Conservation (phyloP, 2,329 filamentous ascomycete genomes). For the Aspergillus sp. region DNA sequence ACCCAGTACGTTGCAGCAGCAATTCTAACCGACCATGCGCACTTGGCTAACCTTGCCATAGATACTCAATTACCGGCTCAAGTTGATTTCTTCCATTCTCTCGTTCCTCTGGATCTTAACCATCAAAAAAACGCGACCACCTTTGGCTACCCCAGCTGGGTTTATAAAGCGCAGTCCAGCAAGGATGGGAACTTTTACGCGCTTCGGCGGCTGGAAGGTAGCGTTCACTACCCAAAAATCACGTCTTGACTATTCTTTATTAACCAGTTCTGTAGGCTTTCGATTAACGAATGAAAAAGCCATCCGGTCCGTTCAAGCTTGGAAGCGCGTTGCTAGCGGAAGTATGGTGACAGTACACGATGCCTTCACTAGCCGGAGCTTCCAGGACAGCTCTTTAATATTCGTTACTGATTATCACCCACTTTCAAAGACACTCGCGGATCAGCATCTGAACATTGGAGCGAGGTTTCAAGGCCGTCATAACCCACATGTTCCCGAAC, state of each 20-base stretch:
- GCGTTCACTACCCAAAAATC: neutral
- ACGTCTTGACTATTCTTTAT: neutral
- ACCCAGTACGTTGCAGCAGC: constrained; percentile 58
- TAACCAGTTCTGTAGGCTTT: constrained; percentile 57
- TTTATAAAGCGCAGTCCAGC: constrained; percentile 88
- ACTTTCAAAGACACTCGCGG: constrained; percentile 81
- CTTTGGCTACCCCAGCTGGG: constrained; percentile 88
- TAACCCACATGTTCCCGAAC: constrained; percentile 63
- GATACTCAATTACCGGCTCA: constrained; percentile 69
- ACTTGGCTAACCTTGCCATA: constrained; percentile 24
- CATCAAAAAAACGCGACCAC: constrained; percentile 74
- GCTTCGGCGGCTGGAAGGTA: constrained; percentile 79
- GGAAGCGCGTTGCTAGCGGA: constrained; percentile 80
- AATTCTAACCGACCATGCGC: neutral
- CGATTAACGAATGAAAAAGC: constrained; percentile 85
- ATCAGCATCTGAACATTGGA: constrained; percentile 62
- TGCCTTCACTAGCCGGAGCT: constrained; percentile 88
- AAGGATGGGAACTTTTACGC: constrained; percentile 90
- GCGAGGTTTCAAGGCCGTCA: constrained; percentile 44
- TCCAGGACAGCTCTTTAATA: constrained; percentile 91
- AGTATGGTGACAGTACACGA: constrained; percentile 85
- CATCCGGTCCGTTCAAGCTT: constrained; percentile 80
- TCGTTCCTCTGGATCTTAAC: constrained; percentile 83
- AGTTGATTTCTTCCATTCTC: constrained; percentile 86
- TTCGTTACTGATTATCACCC: constrained; percentile 94